Evolutionary conservation across 2,329 filamentous ascomycete species (phyloP).

Genomic region (Metarhizium guizhouense): DNA sequence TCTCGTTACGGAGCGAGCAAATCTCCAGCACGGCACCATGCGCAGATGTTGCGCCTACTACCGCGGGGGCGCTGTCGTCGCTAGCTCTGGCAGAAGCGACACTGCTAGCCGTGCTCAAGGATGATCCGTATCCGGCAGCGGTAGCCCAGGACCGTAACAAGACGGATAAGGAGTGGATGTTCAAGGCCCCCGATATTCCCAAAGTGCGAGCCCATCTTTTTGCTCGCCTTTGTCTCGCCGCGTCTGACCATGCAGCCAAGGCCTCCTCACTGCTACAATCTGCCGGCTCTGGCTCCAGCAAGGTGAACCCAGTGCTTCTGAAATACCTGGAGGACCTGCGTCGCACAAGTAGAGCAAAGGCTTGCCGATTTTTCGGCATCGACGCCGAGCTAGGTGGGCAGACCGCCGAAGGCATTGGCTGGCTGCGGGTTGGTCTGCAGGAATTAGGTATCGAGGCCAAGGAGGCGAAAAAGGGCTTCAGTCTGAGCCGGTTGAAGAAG

Average conservation of each 20-base stretch:
- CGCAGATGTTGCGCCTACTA: slow-evolving; percentile 43
- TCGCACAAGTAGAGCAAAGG: slow-evolving; percentile 69
- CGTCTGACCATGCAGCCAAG: slow-evolving; percentile 76
- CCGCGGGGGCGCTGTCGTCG: slow-evolving; percentile 47
- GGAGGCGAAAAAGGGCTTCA: slow-evolving; percentile 42
- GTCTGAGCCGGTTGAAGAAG: slow-evolving; percentile 59
- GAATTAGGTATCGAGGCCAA: slow-evolving; percentile 58
- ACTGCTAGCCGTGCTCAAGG: slow-evolving; percentile 80
- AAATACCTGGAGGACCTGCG: slow-evolving; percentile 70
- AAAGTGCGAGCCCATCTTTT: slow-evolving; percentile 85
- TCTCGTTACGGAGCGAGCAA: slow-evolving; percentile 48
- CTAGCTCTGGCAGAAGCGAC: slow-evolving; percentile 83
- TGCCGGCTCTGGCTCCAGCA: slow-evolving; percentile 29
- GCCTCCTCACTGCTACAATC: slow-evolving; percentile 46
- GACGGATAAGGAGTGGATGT: slow-evolving; percentile 93
- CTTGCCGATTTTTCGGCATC: slow-evolving; percentile 83
- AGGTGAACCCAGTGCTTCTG: slow-evolving; percentile 55
- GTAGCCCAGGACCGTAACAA: slow-evolving; percentile 76
- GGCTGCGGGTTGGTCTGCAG: slow-evolving; percentile 69
- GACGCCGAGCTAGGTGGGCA: slow-evolving; percentile 78
- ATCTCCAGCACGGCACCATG: slow-evolving; percentile 33
- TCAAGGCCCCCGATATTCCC: slow-evolving; percentile 76
- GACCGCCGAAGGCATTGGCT: slow-evolving; percentile 77
- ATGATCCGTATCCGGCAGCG: slow-evolving; percentile 82
- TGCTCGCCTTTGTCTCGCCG: slow-evolving; percentile 77